Evolutionary conservation across 495 filamentous ascomycete species (phyloP), one percentile per base, ranked within the genome.

Genomic region (Penicillium herquei): DNA sequence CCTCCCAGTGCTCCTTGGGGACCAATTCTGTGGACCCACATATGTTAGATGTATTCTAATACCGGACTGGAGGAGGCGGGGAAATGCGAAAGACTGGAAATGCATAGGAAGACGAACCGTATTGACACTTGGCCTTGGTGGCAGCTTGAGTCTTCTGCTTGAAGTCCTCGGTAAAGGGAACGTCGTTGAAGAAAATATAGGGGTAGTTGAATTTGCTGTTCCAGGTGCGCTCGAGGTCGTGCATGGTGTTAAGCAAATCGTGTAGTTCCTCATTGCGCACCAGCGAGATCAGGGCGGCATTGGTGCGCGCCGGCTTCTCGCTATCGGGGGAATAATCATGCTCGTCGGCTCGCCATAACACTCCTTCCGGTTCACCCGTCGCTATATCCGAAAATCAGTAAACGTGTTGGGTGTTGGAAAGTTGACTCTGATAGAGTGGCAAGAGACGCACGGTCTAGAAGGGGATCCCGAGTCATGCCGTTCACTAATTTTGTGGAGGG

Each of bases 121-220:
- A 99, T 68, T 78, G 74, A 64, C 85, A 87, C 67, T 90, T 83
- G 16, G 92, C 94, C 61, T 94, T 96, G 5, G 92, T 98, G 53
- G 78, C 83, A 21, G 83, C 87, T 61, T 80, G 74, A 7, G 91
- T 97, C 69, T 74, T 78, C 62, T 75, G 74, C 76, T 96, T 98
- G 78, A 99, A 99, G 65, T 98, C 92, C 35, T 90, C 87, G 12
- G 87, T 83, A 68, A 98, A 98, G 12, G 87, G 88, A 31, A 86
- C 86, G 66, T 98, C 94, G 74, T 99, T 99, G 78, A 99, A 92
- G 73, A 99, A 98, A 44, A 91, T 97, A 88, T 94, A 99, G 13
- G 95, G 95, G 71, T 98, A 99, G 74, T 99, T 98, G 81, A 98
- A 99, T 68, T 98, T 99, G 76, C 84, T 80, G 68, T 99, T 99